phyloP scores from a whole-genome alignment of 2,329 filamentous ascomycete genomes.

The Alternaria atra region DNA sequence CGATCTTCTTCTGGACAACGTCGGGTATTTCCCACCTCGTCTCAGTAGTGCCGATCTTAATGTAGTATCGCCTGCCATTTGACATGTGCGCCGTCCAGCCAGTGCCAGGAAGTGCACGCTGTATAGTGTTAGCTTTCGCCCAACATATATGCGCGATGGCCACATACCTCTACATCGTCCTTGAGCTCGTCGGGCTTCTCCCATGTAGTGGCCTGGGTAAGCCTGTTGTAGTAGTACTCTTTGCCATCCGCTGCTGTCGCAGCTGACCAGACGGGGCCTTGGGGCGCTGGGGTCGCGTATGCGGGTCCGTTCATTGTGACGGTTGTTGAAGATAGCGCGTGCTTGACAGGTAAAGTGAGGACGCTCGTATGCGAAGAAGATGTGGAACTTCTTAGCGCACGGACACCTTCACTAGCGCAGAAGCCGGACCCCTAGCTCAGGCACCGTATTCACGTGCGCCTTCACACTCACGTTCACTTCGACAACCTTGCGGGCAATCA shows the following conservation, averaged over 20 bases:
- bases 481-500: conserved; percentile 15
- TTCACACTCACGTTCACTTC: conserved; percentile 7
- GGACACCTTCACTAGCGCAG: conserved; percentile 5
- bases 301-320: conserved; percentile 64
- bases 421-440: conserved; percentile 10
- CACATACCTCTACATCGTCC: conserved; percentile 76
- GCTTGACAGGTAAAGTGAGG: conserved; percentile 8
- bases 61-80: conserved; percentile 90
- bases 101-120: conserved; percentile 82
- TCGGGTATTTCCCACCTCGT: conserved; percentile 97
- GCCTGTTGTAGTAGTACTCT: conserved; percentile 88
- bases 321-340: conserved; percentile 10
- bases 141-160: neutral
- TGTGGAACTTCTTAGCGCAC: conserved; percentile 12
- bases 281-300: conserved; percentile 59
- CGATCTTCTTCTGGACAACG: conserved; percentile 74
- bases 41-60: conserved; percentile 88
- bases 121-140: conserved; percentile 26
- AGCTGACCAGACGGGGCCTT: conserved; percentile 73
- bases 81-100: conserved; percentile 89
- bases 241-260: conserved; percentile 82
- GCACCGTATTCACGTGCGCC: conserved; percentile 31
- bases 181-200: conserved; percentile 91
- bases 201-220: conserved; percentile 92
- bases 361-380: conserved; percentile 6